A percentile compares a stretch with the other conserved stretches of the same genome.
Conservation (phyloP, 768 basidiomycete genomes). For the Leccinellum albellum region DNA sequence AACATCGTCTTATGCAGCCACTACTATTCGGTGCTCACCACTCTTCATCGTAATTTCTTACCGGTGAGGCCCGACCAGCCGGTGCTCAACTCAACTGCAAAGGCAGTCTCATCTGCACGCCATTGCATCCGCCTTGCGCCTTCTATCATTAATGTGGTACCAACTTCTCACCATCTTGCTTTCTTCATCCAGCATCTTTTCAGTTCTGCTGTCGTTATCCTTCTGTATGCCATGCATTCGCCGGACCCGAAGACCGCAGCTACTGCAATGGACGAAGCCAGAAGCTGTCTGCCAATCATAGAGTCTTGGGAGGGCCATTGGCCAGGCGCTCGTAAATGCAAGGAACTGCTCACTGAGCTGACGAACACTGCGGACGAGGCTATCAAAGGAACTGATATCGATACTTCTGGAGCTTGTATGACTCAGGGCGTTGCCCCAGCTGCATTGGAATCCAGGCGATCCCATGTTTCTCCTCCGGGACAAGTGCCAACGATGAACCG, state of each 20-base stretch:
- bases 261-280: conserved; percentile 80
- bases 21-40: conserved; percentile 84
- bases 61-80: conserved; percentile 74
- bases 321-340: conserved; percentile 87
- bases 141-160: conserved; percentile 79
- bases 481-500: conserved; percentile 45
- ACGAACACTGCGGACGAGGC: conserved; percentile 68
- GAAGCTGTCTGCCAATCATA: conserved; percentile 63
- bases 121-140: conserved; percentile 83
- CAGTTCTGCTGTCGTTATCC: conserved; percentile 81
- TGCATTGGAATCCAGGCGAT: conserved; percentile 51
- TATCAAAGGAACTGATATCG: conserved; percentile 36
- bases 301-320: conserved; percentile 82
- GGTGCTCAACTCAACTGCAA: conserved; percentile 67
- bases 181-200: conserved; percentile 89
- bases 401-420: conserved; percentile 22
- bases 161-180: conserved; percentile 81
- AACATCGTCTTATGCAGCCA: conserved; percentile 83
- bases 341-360: conserved; percentile 70
- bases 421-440: conserved; percentile 29
- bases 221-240: conserved; percentile 84
- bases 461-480: conserved; percentile 43
- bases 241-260: conserved; percentile 59
- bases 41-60: conserved; percentile 83
- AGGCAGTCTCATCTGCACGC: conserved; percentile 80